These are phyloP conservation scores for Alternaria angustiovoidea DNA, from an alignment of 2,329 filamentous ascomycete species.

Conservation along the genomic window DNA sequence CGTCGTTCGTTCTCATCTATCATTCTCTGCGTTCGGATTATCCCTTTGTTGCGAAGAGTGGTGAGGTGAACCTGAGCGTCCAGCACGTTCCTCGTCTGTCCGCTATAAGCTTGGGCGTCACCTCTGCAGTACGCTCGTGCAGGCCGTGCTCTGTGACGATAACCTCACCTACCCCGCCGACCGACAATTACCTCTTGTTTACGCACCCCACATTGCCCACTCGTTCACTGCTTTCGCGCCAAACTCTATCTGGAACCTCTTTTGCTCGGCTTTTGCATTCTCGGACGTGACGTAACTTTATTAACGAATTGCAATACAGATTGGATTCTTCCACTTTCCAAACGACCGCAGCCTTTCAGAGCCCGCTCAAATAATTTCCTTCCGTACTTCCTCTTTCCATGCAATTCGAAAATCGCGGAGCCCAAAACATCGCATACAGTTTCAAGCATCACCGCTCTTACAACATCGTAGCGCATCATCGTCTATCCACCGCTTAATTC, in stretches of 20 bases:
- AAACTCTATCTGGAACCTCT: neutral
- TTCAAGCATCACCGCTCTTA: neutral
- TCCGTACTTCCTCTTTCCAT: neutral
- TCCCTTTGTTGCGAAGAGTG: neutral
- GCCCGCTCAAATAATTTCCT: neutral
- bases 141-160: constrained; percentile 27
- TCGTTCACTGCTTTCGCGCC: neutral
- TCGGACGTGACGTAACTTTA: neutral
- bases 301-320: neutral
- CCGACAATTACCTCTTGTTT: neutral
- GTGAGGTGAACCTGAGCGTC: neutral
- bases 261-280: neutral
- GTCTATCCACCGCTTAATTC: constrained; percentile 14
- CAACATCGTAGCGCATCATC: constrained; percentile 2
- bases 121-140: constrained; percentile 8
- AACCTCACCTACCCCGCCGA: constrained; percentile 17
- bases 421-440: neutral
- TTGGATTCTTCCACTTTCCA: neutral
- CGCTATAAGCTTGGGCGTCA: constrained; percentile 5
- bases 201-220: constrained; percentile 5
- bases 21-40: neutral
- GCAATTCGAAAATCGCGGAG: neutral
- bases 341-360: neutral
- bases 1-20: neutral
- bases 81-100: neutral